phyloP scores from a whole-genome alignment of 257 asterid species.

The Leptodermis oblonga region DNA sequence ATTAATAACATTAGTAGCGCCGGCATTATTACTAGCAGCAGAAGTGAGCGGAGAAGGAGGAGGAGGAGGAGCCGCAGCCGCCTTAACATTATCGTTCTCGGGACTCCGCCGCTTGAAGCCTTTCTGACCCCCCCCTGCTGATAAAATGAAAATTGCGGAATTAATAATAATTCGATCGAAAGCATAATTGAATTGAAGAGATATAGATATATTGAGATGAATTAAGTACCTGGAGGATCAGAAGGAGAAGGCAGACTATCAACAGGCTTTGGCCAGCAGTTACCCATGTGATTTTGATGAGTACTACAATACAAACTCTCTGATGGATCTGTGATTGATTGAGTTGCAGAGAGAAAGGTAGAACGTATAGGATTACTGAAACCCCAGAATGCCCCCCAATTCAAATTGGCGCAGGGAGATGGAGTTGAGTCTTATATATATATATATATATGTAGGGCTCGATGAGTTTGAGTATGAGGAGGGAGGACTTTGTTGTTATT shows the following conservation, averaged over 20 bases:
- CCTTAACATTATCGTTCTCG: not conserved
- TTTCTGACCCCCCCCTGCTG: not conserved
- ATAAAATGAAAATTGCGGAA: not conserved
- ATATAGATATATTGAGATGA: not conserved
- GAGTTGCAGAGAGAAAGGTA: too few species aligned
- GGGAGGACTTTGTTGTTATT: too few species aligned
- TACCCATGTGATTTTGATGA: slow-evolving; percentile 25
- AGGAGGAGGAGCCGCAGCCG: not conserved
- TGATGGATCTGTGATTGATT: too few species aligned
- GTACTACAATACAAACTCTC: too few species aligned
- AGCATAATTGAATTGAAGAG: not conserved
- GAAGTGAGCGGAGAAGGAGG: not conserved
- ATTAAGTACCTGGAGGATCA: not conserved
- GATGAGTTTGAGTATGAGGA: too few species aligned
- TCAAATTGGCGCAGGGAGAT: too few species aligned
- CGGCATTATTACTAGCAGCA: not conserved
- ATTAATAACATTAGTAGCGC: not conserved
- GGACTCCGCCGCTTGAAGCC: too few species aligned
- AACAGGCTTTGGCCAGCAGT: slow-evolving; percentile 42
- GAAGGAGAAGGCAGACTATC: slow-evolving; percentile 18
- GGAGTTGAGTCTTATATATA: too few species aligned
- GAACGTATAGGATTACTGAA: too few species aligned
- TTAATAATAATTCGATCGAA: not conserved
- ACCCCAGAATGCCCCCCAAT: too few species aligned
- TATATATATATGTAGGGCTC: too few species aligned